These are phyloP conservation scores for Davidsoniella eucalypti DNA, from an alignment of 2,329 filamentous ascomycete species.

Conservation along the genomic window DNA sequence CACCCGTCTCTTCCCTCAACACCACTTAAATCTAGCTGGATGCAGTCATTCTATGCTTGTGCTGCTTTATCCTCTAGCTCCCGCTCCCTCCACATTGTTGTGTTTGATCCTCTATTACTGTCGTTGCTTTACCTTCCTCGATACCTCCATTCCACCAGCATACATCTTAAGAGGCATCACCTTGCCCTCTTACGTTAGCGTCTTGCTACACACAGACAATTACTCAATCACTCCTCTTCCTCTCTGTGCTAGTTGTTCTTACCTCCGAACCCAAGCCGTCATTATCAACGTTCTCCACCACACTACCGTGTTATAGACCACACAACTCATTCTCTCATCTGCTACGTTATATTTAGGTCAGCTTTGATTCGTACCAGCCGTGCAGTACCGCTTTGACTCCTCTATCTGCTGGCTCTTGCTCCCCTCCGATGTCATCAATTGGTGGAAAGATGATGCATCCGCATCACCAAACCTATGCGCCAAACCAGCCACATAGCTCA, in stretches of 20 bases:
- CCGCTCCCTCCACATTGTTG: too few relatives aligned
- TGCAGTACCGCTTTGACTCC: constrained; percentile 21
- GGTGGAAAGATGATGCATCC: constrained; percentile 7
- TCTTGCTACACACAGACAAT: neutral
- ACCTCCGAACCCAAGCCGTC: neutral
- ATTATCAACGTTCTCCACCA: too few relatives aligned
- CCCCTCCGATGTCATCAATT: constrained; percentile 29
- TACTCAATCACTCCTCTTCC: neutral
- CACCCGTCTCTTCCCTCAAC: too few relatives aligned
- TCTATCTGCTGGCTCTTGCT: constrained; percentile 21
- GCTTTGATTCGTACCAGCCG: constrained; percentile 23
- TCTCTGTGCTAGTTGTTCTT: neutral
- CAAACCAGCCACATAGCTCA: constrained; percentile 7
- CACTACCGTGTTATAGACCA: too few relatives aligned
- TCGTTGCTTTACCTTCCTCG: too few relatives aligned
- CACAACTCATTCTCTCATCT: neutral
- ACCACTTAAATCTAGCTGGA: too few relatives aligned
- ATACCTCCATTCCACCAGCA: too few relatives aligned
- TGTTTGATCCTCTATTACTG: too few relatives aligned
- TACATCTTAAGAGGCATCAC: neutral
- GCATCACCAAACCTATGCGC: constrained; percentile 5
- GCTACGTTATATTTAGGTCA: constrained; percentile 18
- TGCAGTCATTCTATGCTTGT: too few relatives aligned
- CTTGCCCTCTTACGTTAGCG: neutral
- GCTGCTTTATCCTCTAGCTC: too few relatives aligned